Evolutionary conservation across 2,329 filamentous ascomycete species (phyloP), one percentile per base, ranked within the genome.

Genomic region (Cercospora nicotianae): DNA sequence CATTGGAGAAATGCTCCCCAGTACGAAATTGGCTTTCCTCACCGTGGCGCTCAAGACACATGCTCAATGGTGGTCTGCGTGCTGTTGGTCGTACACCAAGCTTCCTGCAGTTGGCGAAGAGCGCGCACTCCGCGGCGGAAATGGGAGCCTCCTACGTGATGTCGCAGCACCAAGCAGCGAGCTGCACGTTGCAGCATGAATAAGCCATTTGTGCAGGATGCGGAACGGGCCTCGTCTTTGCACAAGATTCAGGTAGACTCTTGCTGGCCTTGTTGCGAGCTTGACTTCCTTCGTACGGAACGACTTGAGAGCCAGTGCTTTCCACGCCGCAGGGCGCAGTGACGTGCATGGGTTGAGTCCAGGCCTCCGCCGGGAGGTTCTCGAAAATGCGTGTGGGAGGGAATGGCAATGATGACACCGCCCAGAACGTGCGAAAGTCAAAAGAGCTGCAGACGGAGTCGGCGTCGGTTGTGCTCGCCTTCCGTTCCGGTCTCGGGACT

Each of bases 81-180:
- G n/a, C n/a, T n/a, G n/a, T n/a, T n/a, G n/a, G 45, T 42, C 36
- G 36, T 42, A n/a, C 45, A 18, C 45, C n/a, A 53, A 18, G 55
- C 55, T 31, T 33, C 55, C 55, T 23, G 12, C 10, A 1, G 20
- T 18, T 58, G 26, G 55, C 16, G 28, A 18, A 26, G 28, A 31
- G 53, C 26, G 55, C 55, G 60, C 36, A 18, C 26, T 39, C 60
- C 60, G 60, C 60, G 48, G 48, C 10, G 36, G 60, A 26, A 12
- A n/a, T n/a, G 39, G 8, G 36, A 36, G 62, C 62, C 62, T 36
- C 62, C 62, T 55, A 64, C 61, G 61, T 64, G 26, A 58, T 42
- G 16, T 42, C 36, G 48, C 61, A 64, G 61, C 60, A 62, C 7
- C 55, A 58, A 59, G 26, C 26, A 28, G 20, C 23, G 45, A 20